phyloP scores from a whole-genome alignment of 2,329 filamentous ascomycete species.

The Xylariales sp. region DNA sequence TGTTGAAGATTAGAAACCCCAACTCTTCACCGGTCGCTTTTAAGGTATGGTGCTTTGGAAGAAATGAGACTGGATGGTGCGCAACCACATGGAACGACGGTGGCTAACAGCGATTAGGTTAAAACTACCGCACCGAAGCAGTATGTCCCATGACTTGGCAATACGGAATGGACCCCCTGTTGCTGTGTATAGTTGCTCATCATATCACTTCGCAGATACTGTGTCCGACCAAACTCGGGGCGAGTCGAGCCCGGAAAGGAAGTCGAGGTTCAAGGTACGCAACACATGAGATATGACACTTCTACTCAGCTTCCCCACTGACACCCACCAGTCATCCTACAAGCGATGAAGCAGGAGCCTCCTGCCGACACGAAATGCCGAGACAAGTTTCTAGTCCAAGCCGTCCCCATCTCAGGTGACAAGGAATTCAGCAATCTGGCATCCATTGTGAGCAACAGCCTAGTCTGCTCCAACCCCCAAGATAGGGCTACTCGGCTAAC shows the following conservation, averaged over 20 bases:
- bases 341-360: conserved; percentile 96
- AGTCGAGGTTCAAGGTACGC: conserved; percentile 83
- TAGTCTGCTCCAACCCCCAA: conserved; percentile 16
- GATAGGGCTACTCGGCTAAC: too few relatives aligned
- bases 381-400: conserved; percentile 97
- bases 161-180: conserved; percentile 4
- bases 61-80: conserved; percentile 14
- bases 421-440: conserved; percentile 79
- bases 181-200: conserved; percentile 17
- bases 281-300: conserved; percentile 26
- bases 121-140: conserved; percentile 99
- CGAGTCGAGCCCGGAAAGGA: conserved; percentile 85
- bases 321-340: conserved; percentile 68
- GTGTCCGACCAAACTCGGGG: conserved; percentile 93
- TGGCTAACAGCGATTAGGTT: conserved; percentile 57
- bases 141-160: conserved; percentile 51
- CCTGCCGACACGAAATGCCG: conserved; percentile 82
- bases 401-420: conserved; percentile 75
- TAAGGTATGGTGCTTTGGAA: conserved; percentile 48
- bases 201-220: conserved; percentile 64
- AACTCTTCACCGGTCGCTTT: conserved; percentile 61
- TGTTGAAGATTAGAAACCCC: conserved; percentile 60
- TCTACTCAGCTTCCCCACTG: conserved; percentile 17
- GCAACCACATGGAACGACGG: conserved; percentile 1
- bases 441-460: conserved; percentile 61